These are phyloP conservation scores for Penicillium chermesinum DNA, from an alignment of 495 filamentous ascomycete genomes.

Conservation along the genomic window DNA sequence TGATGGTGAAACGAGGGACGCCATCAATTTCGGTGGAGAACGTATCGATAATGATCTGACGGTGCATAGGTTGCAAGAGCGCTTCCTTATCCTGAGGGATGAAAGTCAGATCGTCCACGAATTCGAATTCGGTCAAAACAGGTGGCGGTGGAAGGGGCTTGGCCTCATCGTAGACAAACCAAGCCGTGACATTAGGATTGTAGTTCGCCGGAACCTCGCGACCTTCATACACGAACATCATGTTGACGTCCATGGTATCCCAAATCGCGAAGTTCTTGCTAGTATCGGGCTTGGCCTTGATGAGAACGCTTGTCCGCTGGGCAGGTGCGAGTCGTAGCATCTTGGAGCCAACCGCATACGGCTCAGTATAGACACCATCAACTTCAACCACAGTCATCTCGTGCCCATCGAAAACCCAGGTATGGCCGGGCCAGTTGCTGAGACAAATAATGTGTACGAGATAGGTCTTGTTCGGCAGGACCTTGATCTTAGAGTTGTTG, in stretches of 20 bases:
- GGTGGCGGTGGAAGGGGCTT: constrained; percentile 54
- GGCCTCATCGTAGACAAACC: constrained; percentile 65
- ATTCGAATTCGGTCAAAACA: constrained; percentile 50
- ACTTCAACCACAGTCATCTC: constrained; percentile 64
- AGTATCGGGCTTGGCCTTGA: constrained; percentile 49
- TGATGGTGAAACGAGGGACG: constrained; percentile 40
- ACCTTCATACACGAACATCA: constrained; percentile 45
- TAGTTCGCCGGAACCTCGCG: constrained; percentile 23
- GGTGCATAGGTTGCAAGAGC: constrained; percentile 26
- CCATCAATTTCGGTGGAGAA: constrained; percentile 61
- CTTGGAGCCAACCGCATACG: constrained; percentile 43
- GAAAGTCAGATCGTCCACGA: constrained; percentile 70
- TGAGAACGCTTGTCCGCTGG: constrained; percentile 65
- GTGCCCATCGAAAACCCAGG: constrained; percentile 49
- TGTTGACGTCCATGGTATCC: constrained; percentile 51
- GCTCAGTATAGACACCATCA: constrained; percentile 65
- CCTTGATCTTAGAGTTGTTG: constrained; percentile 35
- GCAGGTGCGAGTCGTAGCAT: constrained; percentile 61
- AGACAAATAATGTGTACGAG: constrained; percentile 66
- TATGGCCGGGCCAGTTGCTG: constrained; percentile 54
- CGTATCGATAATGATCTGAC: constrained; percentile 32
- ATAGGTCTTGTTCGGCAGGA: constrained; percentile 52
- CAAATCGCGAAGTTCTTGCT: constrained; percentile 52
- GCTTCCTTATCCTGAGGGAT: constrained; percentile 62
- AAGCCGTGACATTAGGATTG: constrained; percentile 75